Evolutionary conservation across 139 green algal genomes (phyloP), one percentile per base, ranked within the genome.

Genomic region (Chlorella sp.): DNA sequence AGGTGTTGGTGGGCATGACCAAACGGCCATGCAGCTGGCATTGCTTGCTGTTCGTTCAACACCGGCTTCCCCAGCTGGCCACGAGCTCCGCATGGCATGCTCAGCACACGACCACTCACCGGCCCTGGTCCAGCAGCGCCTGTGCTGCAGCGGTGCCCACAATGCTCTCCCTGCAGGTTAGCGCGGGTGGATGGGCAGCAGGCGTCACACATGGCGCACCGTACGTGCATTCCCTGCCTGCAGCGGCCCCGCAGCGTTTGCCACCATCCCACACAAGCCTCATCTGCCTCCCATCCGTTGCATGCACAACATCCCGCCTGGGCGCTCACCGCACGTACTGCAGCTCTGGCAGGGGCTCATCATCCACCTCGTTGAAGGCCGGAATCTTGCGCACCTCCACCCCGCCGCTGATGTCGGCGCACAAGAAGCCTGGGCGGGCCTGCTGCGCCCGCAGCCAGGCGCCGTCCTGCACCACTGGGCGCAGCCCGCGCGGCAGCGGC

Each of bases 321-420:
- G 69, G 34, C 11, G 6, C 36, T 64, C 34, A 87, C 86, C 79
- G 69, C 30, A 91, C 85, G 62, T 91, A 94, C 1, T 28, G 28
- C 51, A 93, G 79, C 55, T 71, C 38, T 28, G 72, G 16, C 6
- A 78, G 71, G 7, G 12, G 4, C n/a, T 85, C 80, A 25, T 72
- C 38, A n/a, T 90, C 80, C 16, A 91, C 76, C 47, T 90, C 83
- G 63, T 94, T 94, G 85, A 92, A 88, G 0, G 87, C 70, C 7
- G 91, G 91, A 16, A 94, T 93, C 55, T 80, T 81, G 28, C 76
- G 63, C 13, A 32, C 7, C 87, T 94, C 91, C 74, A 62, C 39
- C 4, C 90, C 90, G 0, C 57, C 57, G 41, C 38, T 86, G 28
- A 92, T 56, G 74, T 92, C 89, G 9, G 73, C 80, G 0, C 3